Base-by-base conservation (phyloP, 306 rosid species). In the Cicer bijugum region DNA sequence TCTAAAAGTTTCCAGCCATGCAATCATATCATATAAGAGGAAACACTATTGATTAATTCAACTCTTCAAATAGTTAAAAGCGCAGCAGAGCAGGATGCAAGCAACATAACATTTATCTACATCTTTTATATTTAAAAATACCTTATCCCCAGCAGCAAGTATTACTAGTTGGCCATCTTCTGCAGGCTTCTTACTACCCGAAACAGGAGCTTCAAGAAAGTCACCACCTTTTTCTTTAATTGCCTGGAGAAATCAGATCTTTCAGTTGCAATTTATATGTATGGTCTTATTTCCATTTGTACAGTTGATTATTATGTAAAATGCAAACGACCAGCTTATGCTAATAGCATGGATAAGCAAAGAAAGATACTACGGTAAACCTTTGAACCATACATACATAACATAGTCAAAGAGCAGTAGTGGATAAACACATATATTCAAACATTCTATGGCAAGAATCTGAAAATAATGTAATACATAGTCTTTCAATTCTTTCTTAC, bases 171-270 rank as follows among this genome's bases (percentile, higher is more conserved):
- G 98, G 65, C 98, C 98, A 78, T 93, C 98, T 89, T 93, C 98
- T 60, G 98, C 98, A 1, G 98, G 98, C 85, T 93, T 93, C 89
- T 93, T 93, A 89, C 96, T 89, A 69, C 98, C 98, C 35, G 98
- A 93, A 84, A 93, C 98, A 72, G 98, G 98, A 64, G 93, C 98
- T 82, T 93, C 92, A 47, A 91, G 84, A 78, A 86, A 90, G 76
- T 53, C 39, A 81, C 91, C 95, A 11, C 95, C 92, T 74, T 75
- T 91, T 55, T 76, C 75, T 48, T 67, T 79, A 74, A 91, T 81
- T 12, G 89, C 97, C 97, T 91, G 84, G 43, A 78, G 57, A 84
- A 48, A 75, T 53, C 23, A 69, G 55, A 17, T 64, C 66, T 68
- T 44, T 77, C 66, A 78, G 55, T 80, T 46, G 63, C 66, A 75